Base-by-base conservation (phyloP, 2,329 filamentous ascomycete genomes). In the Aspergillus luchuensis region DNA sequence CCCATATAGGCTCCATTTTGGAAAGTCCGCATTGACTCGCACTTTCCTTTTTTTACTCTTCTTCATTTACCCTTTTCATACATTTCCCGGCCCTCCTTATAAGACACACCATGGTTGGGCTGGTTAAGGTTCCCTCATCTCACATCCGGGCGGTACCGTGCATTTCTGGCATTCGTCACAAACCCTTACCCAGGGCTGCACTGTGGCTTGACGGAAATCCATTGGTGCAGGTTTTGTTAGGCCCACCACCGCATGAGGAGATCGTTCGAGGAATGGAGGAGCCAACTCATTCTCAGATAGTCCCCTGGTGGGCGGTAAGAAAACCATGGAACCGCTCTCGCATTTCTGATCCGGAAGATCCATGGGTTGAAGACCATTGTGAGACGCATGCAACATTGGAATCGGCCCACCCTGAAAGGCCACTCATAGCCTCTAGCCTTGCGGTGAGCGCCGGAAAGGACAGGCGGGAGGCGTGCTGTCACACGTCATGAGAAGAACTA, bases 41-140 rank as follows among this genome's bases (percentile, higher is more conserved):
- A 21, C 17, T 21, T n/a, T 41, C 19, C 45, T 38, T 48, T 47
- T 47, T 23, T 48, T 15, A 11, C 19, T 15, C 45, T 41, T 13
- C 28, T 21, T 23, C 30, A 25, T 23, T 47, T 17, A 45, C 41
- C 33, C 21, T 49, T 48, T 23, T 28, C 23, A 21, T 56, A 10
- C 23, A 39, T 28, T 23, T 21, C 4, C 11, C 15, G 54, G 19
- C 21, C 43, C 28, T 23, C 10, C 13, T 57, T 36, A 48, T 57
- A 25, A 33, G 11, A 17, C 17, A 5, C 15, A 53, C 56, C 56
- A 53, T 58, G 56, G 56, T 45, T 59, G 38, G 38, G 38, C 10
- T 30, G 28, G 4, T 36, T 28, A 48, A 59, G 57, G 48, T 28
- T 59, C 41, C 21, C 39, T 15, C 25, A 59, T 59, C 50, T 59